phyloP scores from a whole-genome alignment of 2,329 filamentous ascomycete species.

The Penicillium sp. region DNA sequence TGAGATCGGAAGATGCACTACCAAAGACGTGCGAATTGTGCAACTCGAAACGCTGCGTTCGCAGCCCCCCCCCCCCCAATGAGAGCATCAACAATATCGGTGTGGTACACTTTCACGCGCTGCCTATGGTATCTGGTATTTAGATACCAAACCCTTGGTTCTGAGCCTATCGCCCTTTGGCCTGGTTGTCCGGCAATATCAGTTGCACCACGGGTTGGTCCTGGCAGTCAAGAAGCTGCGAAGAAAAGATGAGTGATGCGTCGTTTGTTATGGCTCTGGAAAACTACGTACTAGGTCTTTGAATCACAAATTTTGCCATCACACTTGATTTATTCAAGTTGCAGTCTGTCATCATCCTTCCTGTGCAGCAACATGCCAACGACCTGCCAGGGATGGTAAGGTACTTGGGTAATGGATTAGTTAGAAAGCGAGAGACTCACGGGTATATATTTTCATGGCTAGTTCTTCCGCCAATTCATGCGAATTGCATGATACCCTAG shows the following conservation, averaged over 20 bases:
- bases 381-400: no score
- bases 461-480: no score
- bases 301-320: not conserved
- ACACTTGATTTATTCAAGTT: no score
- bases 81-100: conserved; percentile 38
- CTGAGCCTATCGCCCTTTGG: conserved; percentile 35
- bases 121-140: conserved; percentile 35
- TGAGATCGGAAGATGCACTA: not conserved
- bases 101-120: conserved; percentile 39
- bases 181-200: conserved; percentile 42
- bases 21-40: not conserved
- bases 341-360: no score
- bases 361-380: no score
- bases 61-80: conserved; percentile 9
- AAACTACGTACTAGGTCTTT: not conserved
- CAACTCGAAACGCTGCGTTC: not conserved
- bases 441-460: no score
- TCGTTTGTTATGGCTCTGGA: not conserved
- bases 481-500: no score
- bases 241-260: not conserved
- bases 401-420: no score
- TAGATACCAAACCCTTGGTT: conserved; percentile 29
- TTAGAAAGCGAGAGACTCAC: no score
- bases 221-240: conserved; percentile 34
- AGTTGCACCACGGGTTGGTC: conserved; percentile 40